Evolutionary conservation across 129 eudicot species (phyloP).

Genomic region (Kitagawia praeruptora): DNA sequence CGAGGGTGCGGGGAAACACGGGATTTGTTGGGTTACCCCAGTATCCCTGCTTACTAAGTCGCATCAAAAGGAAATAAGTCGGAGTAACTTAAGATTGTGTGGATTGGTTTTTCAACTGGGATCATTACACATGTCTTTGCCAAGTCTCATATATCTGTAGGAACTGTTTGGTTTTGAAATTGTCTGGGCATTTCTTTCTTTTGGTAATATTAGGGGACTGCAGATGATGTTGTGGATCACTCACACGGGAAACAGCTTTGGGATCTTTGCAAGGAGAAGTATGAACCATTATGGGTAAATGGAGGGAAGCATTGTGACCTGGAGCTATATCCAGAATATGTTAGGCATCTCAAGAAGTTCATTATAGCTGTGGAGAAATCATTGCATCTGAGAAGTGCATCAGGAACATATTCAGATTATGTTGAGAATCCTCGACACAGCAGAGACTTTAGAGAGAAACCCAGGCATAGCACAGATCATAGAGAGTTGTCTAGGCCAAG

Average conservation of each 20-base stretch:
- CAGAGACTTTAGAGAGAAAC: constrained; percentile 51
- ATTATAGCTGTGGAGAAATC: constrained; percentile 67
- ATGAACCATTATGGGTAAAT: constrained; percentile 90
- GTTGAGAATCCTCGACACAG: constrained; percentile 44
- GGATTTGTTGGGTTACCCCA: too few species aligned
- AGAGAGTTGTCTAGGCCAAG: constrained; percentile 49
- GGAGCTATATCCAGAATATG: constrained; percentile 87
- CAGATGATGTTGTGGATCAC: constrained; percentile 95
- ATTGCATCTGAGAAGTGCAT: constrained; percentile 30
- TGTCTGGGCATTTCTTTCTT: not conserved
- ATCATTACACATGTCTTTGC: too few species aligned
- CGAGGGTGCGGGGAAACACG: too few species aligned
- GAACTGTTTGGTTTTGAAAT: not conserved
- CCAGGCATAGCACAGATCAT: constrained; percentile 53
- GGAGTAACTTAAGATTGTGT: not conserved
- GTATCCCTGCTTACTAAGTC: not conserved
- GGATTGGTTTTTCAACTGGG: not conserved
- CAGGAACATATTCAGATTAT: constrained; percentile 26
- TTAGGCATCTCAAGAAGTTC: constrained; percentile 82
- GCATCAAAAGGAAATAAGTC: not conserved
- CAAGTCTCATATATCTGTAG: not conserved
- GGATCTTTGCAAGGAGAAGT: constrained; percentile 81
- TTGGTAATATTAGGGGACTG: constrained; percentile 58
- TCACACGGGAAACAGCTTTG: constrained; percentile 92
- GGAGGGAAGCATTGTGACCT: constrained; percentile 97